These are phyloP conservation scores for Sonneratia caseolaris DNA, from an alignment of 345 rosid species.

Conservation along the genomic window DNA sequence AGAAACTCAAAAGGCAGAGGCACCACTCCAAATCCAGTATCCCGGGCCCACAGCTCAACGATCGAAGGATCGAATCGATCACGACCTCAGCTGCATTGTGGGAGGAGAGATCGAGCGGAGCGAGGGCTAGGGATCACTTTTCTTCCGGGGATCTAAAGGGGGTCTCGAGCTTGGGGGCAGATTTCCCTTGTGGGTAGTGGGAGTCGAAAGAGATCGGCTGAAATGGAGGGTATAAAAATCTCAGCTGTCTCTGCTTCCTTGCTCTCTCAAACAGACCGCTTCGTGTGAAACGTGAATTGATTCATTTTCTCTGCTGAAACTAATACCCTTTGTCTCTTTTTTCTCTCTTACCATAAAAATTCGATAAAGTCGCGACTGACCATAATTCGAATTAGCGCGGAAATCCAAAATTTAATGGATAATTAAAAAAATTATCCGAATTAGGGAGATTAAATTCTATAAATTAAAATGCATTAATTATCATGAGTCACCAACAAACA, in stretches of 20 bases:
- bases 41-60: not conserved
- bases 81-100: not conserved
- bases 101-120: not conserved
- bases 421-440: too few relatives aligned
- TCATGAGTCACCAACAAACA: too few relatives aligned
- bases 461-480: too few relatives aligned
- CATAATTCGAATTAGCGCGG: too few relatives aligned
- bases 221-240: conserved; percentile 2
- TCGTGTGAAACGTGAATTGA: conserved; percentile 1
- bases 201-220: not conserved
- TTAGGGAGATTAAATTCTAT: too few relatives aligned
- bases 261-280: not conserved
- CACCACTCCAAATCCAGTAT: not conserved
- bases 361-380: too few relatives aligned
- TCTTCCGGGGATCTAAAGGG: not conserved
- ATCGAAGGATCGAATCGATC: not conserved
- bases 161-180: not conserved
- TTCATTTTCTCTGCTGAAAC: not conserved
- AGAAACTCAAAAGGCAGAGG: not conserved
- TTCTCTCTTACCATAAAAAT: too few relatives aligned
- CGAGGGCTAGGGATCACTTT: not conserved
- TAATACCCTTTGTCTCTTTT: not conserved
- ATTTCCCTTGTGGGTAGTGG: not conserved
- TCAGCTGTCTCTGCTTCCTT: not conserved
- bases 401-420: too few relatives aligned